Conservation (phyloP, 2,329 filamentous ascomycete species). For the Mycosphaerella sp. region DNA sequence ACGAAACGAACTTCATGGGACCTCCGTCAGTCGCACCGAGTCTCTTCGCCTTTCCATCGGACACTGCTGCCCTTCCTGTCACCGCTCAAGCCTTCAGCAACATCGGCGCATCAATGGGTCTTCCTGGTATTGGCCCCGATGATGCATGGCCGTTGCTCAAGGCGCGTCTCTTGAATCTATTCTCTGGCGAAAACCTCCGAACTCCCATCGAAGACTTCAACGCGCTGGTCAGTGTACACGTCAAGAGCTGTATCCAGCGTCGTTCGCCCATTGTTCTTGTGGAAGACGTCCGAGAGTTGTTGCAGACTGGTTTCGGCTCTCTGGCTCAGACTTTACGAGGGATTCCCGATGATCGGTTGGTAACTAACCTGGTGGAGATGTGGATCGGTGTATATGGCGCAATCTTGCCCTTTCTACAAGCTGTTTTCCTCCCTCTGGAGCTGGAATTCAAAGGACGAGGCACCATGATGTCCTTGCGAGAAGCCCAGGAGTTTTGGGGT, state of each 20-base stretch:
- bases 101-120: constrained; percentile 43
- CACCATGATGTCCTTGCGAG: constrained; percentile 65
- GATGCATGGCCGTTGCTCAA: constrained; percentile 79
- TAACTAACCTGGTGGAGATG: constrained; percentile 82
- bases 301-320: constrained; percentile 75
- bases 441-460: constrained; percentile 86
- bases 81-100: constrained; percentile 38
- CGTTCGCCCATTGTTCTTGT: constrained; percentile 64
- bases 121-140: constrained; percentile 50
- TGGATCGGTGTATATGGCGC: constrained; percentile 91
- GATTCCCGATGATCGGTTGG: constrained; percentile 78
- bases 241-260: constrained; percentile 69
- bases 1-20: constrained; percentile 21
- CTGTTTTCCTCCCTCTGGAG: constrained; percentile 87
- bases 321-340: constrained; percentile 76
- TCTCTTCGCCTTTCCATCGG: constrained; percentile 30
- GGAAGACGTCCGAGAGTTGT: constrained; percentile 68
- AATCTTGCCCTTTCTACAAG: constrained; percentile 88
- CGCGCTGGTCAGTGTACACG: constrained; percentile 67
- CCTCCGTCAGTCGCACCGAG: constrained; percentile 28
- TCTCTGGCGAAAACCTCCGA: constrained; percentile 72
- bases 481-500: constrained; percentile 88
- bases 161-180: constrained; percentile 67
- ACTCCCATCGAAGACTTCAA: constrained; percentile 83
- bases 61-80: constrained; percentile 29